These are phyloP conservation scores for Rhododendron simsii DNA, from an alignment of 148 eudicot species.

Conservation along the genomic window DNA sequence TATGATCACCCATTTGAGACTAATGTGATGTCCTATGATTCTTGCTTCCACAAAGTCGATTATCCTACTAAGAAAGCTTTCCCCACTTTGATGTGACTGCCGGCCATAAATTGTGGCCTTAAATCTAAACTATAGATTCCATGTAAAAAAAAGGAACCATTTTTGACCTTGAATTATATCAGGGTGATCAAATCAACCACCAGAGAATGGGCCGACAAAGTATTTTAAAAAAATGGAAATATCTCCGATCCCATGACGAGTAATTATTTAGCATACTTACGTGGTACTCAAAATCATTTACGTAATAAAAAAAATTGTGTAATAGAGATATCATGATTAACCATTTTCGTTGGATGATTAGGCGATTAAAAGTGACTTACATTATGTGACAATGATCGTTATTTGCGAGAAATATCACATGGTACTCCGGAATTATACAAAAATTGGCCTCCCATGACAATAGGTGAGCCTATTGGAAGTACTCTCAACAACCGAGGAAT, in stretches of 20 bases:
- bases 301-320: background rate
- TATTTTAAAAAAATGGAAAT: background rate
- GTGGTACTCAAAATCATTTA: background rate
- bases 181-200: background rate
- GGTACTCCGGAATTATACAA: no score
- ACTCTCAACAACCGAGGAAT: background rate
- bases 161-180: background rate
- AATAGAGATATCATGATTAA: no score
- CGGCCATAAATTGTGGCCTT: background rate
- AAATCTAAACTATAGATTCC: background rate
- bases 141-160: background rate
- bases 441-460: background rate
- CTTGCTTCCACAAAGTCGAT: background rate
- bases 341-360: no score
- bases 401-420: background rate
- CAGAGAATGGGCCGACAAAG: background rate
- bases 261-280: background rate
- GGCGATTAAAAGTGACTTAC: no score
- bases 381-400: no score
- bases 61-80: background rate
- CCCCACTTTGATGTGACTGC: background rate
- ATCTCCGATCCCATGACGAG: background rate
- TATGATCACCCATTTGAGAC: background rate
- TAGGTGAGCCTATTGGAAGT: background rate
- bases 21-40: background rate